Conservation (phyloP, 2,329 filamentous ascomycete species). For the Xylariaceae sp. region DNA sequence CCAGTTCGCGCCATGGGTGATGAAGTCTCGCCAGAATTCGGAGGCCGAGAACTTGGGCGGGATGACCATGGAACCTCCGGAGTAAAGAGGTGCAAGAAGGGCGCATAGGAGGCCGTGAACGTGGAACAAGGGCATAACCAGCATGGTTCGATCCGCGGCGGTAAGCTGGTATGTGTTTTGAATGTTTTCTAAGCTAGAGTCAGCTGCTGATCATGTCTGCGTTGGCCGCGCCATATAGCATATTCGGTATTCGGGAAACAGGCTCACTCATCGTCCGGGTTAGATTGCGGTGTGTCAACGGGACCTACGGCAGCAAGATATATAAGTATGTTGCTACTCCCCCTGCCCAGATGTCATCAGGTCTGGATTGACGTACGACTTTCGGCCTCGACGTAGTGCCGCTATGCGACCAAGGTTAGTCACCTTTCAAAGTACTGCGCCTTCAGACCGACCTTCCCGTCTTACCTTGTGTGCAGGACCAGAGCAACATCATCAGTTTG, state of each 20-base stretch:
- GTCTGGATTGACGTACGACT: slow-evolving; percentile 49
- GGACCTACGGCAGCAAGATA: slow-evolving; percentile 44
- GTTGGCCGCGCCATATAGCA: background rate
- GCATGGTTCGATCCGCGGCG: slow-evolving; percentile 67
- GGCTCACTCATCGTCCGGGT: slow-evolving; percentile 68
- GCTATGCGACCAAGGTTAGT: slow-evolving; percentile 34
- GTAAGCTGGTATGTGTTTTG: slow-evolving; percentile 69
- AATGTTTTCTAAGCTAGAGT: slow-evolving; percentile 57
- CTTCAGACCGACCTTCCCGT: background rate
- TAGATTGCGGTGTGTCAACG: slow-evolving; percentile 74
- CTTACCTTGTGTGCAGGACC: slow-evolving; percentile 67
- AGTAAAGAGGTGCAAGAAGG: slow-evolving; percentile 69
- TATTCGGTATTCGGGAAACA: background rate
- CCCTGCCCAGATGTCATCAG: background rate
- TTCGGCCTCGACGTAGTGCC: slow-evolving; percentile 83
- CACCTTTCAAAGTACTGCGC: background rate
- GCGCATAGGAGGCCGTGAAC: slow-evolving; percentile 83
- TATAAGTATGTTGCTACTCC: slow-evolving; percentile 18
- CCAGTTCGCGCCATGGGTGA: slow-evolving; percentile 72
- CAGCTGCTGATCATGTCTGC: background rate
- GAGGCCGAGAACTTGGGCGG: slow-evolving; percentile 74
- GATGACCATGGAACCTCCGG: slow-evolving; percentile 73
- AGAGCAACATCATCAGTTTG: slow-evolving; percentile 75
- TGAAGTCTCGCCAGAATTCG: slow-evolving; percentile 78
- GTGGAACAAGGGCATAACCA: slow-evolving; percentile 89